phyloP scores from a whole-genome alignment of 1,284 basidiomycete genomes.

The Leccinum variabile region DNA sequence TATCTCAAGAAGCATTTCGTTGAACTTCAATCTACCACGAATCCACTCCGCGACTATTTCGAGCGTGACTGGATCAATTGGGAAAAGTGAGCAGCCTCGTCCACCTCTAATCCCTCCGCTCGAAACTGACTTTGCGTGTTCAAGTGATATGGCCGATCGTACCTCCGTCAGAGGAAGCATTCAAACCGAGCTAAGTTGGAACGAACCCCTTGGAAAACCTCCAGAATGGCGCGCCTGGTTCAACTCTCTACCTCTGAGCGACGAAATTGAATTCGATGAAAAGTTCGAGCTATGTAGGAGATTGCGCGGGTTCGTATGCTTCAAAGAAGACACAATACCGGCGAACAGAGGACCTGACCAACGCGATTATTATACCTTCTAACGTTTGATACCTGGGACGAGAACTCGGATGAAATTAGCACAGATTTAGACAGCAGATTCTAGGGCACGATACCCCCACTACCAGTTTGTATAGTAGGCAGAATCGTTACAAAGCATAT shows the following conservation, averaged over 20 bases:
- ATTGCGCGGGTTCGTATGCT: constrained; percentile 44
- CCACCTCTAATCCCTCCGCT: not conserved
- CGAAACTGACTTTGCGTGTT: constrained; percentile 4
- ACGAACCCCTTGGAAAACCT: constrained; percentile 46
- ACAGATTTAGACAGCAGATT: constrained; percentile 23
- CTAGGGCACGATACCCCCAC: constrained; percentile 27
- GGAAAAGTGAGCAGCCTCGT: constrained; percentile 52
- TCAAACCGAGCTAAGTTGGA: constrained; percentile 51
- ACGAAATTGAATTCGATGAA: constrained; percentile 26
- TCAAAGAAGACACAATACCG: constrained; percentile 2
- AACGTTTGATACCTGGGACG: constrained; percentile 23
- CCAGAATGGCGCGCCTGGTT: constrained; percentile 59
- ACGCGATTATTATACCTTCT: constrained; percentile 15
- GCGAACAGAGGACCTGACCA: constrained; percentile 8
- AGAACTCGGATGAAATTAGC: constrained; percentile 10
- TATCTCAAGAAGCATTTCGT: constrained; percentile 34
- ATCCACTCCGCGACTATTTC: constrained; percentile 57
- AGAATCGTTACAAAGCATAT: constrained; percentile 18
- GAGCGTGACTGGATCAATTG: constrained; percentile 67
- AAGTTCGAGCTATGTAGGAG: constrained; percentile 32
- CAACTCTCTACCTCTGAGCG: constrained; percentile 30
- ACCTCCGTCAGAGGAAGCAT: constrained; percentile 57
- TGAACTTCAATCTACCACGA: constrained; percentile 27
- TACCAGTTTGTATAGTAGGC: constrained; percentile 31
- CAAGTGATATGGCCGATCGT: constrained; percentile 74